phyloP scores from a whole-genome alignment of 163 green algal genomes.

The Prototheca wickerhamii region DNA sequence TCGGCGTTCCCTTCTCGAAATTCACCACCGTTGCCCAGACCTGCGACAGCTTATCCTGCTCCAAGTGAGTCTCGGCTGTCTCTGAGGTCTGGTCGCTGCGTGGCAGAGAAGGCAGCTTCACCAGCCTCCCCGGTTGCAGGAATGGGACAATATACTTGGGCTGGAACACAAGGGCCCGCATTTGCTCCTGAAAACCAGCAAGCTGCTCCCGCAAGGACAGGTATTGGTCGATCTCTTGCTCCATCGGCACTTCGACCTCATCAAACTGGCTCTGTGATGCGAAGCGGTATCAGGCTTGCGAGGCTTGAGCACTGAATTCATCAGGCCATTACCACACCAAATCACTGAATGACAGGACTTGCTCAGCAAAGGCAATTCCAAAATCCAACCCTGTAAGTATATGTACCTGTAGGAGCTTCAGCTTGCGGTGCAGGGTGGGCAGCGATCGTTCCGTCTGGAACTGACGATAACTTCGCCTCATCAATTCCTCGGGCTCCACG shows the following conservation, averaged over 20 bases:
- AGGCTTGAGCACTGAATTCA: neutral
- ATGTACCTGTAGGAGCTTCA: slow-evolving; percentile 6
- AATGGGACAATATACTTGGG: slow-evolving; percentile 56
- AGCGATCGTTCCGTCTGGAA: slow-evolving; percentile 59
- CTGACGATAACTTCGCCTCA: slow-evolving; percentile 37
- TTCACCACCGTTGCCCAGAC: slow-evolving; percentile 64
- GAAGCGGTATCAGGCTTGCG: too few relatives aligned
- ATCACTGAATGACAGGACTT: neutral
- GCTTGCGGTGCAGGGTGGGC: slow-evolving; percentile 35
- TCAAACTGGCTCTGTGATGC: slow-evolving; percentile 28
- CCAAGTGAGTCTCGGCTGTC: neutral
- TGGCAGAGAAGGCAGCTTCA: slow-evolving; percentile 18
- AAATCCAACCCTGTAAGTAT: too few relatives aligned
- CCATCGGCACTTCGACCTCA: slow-evolving; percentile 27
- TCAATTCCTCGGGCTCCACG: slow-evolving; percentile 44
- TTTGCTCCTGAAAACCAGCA: slow-evolving; percentile 18
- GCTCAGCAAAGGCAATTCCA: neutral
- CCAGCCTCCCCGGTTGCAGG: slow-evolving; percentile 64
- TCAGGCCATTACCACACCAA: neutral
- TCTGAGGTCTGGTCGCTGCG: neutral
- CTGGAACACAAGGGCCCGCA: slow-evolving; percentile 26
- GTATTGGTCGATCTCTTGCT: slow-evolving; percentile 28
- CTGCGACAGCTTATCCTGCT: too few relatives aligned
- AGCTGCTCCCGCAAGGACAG: slow-evolving; percentile 37
- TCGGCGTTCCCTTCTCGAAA: slow-evolving; percentile 33